phyloP scores from a whole-genome alignment of 768 basidiomycete species.

The Suillus plorans region DNA sequence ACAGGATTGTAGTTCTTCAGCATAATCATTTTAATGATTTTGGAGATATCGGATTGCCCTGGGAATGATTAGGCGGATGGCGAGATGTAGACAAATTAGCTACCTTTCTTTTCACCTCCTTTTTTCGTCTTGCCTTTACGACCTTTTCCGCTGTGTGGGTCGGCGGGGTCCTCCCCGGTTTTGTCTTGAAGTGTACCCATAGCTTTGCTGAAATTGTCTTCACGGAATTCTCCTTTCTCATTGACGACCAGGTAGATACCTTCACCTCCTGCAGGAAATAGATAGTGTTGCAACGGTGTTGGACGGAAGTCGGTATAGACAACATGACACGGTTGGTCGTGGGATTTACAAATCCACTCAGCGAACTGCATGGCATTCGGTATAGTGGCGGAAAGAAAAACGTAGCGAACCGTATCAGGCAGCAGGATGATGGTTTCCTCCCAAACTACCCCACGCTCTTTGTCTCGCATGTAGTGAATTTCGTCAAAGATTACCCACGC shows the following conservation, averaged over 20 bases:
- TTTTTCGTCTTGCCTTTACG: conserved; percentile 92
- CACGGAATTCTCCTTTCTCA: conserved; percentile 94
- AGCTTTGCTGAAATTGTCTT: conserved; percentile 96
- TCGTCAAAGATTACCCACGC: conserved; percentile 99
- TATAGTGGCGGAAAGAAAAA: conserved; percentile 98
- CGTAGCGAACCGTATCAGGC: conserved; percentile 94
- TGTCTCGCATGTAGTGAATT: conserved; percentile 99
- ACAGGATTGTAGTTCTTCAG: conserved; percentile 96
- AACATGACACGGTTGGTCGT: conserved; percentile 97
- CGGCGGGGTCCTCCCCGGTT: conserved; percentile 90
- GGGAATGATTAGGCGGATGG: conserved; percentile 7
- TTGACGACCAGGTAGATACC: conserved; percentile 99
- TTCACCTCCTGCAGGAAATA: conserved; percentile 95
- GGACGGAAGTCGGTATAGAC: conserved; percentile 99
- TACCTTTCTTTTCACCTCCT: conserved; percentile 92
- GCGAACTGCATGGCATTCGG: conserved; percentile 99
- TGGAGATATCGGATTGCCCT: conserved; percentile 93
- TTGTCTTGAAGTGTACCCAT: conserved; percentile 91
- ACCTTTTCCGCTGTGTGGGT: conserved; percentile 80
- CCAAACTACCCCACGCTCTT: conserved; percentile 99
- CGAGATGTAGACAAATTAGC: neutral
- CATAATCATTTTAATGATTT: conserved; percentile 99
- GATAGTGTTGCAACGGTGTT: conserved; percentile 96
- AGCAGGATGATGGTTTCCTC: conserved; percentile 98
- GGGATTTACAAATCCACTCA: conserved; percentile 97